These are phyloP conservation scores for Cercospora sojina DNA, from an alignment of 2,329 filamentous ascomycete genomes.

Conservation along the genomic window DNA sequence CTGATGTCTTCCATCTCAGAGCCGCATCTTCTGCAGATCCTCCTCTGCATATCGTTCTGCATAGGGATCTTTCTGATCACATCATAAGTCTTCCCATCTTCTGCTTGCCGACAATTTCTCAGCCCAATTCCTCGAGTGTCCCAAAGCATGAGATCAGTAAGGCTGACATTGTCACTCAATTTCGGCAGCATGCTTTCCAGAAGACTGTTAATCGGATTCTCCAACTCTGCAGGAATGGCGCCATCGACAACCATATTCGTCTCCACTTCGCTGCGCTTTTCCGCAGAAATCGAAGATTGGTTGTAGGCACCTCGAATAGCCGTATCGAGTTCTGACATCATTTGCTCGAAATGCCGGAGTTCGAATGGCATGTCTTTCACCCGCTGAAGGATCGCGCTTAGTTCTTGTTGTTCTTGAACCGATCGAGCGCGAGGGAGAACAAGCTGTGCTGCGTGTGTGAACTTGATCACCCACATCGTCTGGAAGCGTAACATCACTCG, in stretches of 20 bases:
- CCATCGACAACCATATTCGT: constrained; percentile 55
- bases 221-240: constrained; percentile 52
- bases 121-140: constrained; percentile 67
- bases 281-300: constrained; percentile 45
- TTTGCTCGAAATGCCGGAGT: constrained; percentile 47
- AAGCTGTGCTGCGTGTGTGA: constrained; percentile 26
- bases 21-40: constrained; percentile 48
- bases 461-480: constrained; percentile 59
- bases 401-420: constrained; percentile 55
- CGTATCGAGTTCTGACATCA: constrained; percentile 61
- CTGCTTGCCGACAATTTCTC: constrained; percentile 9
- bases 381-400: constrained; percentile 54
- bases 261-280: constrained; percentile 51
- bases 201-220: constrained; percentile 50
- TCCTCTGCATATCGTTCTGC: constrained; percentile 13
- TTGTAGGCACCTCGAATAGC: constrained; percentile 61
- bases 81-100: constrained; percentile 53
- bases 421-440: constrained; percentile 39
- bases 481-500: constrained; percentile 69
- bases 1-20: constrained; percentile 49
- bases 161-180: constrained; percentile 61
- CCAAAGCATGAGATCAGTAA: constrained; percentile 68
- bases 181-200: constrained; percentile 53
- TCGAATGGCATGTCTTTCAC: constrained; percentile 50
- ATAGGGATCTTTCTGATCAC: constrained; percentile 53